Evolutionary conservation across 176 grass and related monocot genomes (phyloP).

Genomic region (Oryza meridionalis): DNA sequence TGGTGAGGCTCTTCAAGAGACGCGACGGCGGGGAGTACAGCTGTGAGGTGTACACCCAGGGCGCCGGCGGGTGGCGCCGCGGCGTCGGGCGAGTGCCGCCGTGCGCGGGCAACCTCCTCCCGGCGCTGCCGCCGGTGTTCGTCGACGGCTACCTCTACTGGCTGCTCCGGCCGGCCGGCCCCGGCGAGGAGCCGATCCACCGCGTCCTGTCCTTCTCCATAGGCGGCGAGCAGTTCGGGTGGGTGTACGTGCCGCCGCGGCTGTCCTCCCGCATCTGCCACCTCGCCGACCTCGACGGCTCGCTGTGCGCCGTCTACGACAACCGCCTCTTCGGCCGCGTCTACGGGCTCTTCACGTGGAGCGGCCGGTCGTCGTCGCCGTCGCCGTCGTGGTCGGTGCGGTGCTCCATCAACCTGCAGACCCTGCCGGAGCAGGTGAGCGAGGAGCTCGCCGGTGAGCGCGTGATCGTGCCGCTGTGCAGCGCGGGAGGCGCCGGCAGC

Average conservation of each 20-base stretch:
- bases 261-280: not conserved
- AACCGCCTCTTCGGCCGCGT: not conserved
- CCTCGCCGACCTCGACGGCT: not conserved
- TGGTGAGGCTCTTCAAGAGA: too few relatives aligned
- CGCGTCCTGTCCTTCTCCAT: conserved; percentile 28
- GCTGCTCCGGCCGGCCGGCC: not conserved
- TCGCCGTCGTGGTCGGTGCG: not conserved
- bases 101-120: not conserved
- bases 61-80: not conserved
- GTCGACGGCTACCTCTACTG: conserved; percentile 23
- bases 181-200: not conserved
- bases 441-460: not conserved
- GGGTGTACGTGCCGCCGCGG: not conserved
- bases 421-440: not conserved
- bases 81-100: conserved; percentile 4
- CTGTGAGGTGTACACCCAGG: not conserved
- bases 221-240: conserved; percentile 17
- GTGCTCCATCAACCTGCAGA: not conserved
- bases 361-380: not conserved
- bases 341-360: not conserved
- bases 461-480: not conserved
- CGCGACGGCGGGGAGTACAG: too few relatives aligned
- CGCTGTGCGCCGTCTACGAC: not conserved
- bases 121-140: conserved; percentile 12
- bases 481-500: not conserved